Evolutionary conservation across 1,284 basidiomycete genomes (phyloP).

Genomic region (Fomitopsis pinicola): DNA sequence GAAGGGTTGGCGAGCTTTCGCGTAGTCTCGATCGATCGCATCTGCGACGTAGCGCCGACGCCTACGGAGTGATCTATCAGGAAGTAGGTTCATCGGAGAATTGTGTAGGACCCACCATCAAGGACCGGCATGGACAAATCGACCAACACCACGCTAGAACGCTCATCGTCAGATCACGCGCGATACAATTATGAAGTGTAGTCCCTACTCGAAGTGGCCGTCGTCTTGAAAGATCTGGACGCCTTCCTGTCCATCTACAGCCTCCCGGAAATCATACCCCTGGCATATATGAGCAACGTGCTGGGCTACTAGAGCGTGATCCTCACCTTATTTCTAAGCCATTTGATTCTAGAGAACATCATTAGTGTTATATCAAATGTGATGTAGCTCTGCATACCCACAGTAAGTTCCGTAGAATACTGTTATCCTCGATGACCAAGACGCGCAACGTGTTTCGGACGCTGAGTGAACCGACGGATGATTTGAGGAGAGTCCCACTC

Average conservation of each 20-base stretch:
- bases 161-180: slow-evolving; percentile 8
- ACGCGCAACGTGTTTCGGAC: slow-evolving; percentile 48
- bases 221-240: slow-evolving; percentile 72
- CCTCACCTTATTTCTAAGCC: slow-evolving; percentile 68
- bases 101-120: slow-evolving; percentile 52
- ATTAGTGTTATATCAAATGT: slow-evolving; percentile 20
- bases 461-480: slow-evolving; percentile 48
- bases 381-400: slow-evolving; percentile 30
- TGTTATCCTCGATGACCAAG: slow-evolving; percentile 83
- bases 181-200: neutral
- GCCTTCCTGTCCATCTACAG: slow-evolving; percentile 81
- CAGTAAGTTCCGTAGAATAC: slow-evolving; percentile 69
- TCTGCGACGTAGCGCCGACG: slow-evolving; percentile 79
- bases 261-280: slow-evolving; percentile 77
- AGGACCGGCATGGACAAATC: slow-evolving; percentile 93
- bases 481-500: slow-evolving; percentile 57
- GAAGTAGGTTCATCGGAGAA: neutral
- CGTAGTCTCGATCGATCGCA: slow-evolving; percentile 72
- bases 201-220: slow-evolving; percentile 72
- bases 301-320: neutral
- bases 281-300: slow-evolving; percentile 23
- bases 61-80: slow-evolving; percentile 35
- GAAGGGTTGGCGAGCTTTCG: slow-evolving; percentile 29
- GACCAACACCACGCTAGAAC: slow-evolving; percentile 70
- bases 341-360: slow-evolving; percentile 59